These are phyloP conservation scores for Chalaropsis thielavioides DNA, from an alignment of 2,329 filamentous ascomycete species.

Conservation along the genomic window DNA sequence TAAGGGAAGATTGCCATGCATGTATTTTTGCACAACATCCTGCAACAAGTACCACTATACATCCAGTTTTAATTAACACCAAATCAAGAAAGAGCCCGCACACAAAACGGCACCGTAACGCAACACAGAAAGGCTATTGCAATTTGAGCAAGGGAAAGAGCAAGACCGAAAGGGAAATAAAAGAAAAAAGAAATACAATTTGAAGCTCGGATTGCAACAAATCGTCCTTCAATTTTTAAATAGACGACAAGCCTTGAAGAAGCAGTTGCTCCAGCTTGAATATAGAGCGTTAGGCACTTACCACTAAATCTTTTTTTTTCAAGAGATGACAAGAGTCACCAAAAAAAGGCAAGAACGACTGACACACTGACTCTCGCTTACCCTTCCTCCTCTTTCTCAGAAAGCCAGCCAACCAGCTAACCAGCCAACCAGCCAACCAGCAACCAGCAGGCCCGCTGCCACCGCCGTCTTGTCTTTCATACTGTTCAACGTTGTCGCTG, in stretches of 20 bases:
- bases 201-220: conserved; percentile 1
- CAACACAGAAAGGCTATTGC: neutral
- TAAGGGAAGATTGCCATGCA: neutral
- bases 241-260: neutral
- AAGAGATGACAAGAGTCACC: neutral
- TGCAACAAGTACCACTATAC: neutral
- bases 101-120: neutral
- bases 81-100: neutral
- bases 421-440: neutral
- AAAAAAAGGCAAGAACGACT: neutral
- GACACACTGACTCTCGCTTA: neutral
- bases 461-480: neutral
- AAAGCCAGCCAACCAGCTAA: neutral
- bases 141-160: neutral
- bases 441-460: neutral
- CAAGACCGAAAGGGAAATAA: neutral
- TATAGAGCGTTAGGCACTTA: neutral
- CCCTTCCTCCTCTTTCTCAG: neutral
- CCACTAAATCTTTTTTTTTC: neutral
- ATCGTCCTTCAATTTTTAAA: neutral
- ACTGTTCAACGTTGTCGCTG: neutral
- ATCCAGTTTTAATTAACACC: no score
- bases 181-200: neutral
- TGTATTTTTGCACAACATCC: neutral
- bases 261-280: neutral